Evolutionary conservation across 768 basidiomycete species (phyloP).

Genomic region (Termitomyces sp.): DNA sequence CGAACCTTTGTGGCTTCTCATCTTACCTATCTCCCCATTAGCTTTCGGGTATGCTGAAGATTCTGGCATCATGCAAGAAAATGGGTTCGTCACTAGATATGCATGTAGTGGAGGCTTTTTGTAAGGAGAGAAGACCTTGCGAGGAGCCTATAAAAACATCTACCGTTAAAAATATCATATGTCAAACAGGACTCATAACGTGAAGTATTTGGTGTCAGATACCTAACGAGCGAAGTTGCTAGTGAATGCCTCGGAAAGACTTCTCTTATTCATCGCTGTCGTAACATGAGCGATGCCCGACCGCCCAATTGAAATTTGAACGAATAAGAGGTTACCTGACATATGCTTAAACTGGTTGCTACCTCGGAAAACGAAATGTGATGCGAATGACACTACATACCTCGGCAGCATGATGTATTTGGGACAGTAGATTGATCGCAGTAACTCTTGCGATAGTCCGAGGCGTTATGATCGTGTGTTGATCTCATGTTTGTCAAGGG

Average conservation of each 20-base stretch:
- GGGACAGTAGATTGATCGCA: too few relatives aligned
- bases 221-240: not conserved
- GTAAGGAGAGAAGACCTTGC: conserved; percentile 12
- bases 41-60: conserved; percentile 31
- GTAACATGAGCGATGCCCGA: too few relatives aligned
- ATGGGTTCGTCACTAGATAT: conserved; percentile 11
- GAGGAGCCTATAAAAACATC: conserved; percentile 27
- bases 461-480: too few relatives aligned
- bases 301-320: too few relatives aligned
- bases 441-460: too few relatives aligned
- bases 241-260: not conserved
- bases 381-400: too few relatives aligned
- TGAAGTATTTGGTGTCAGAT: not conserved
- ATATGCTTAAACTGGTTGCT: too few relatives aligned
- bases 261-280: not conserved
- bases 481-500: too few relatives aligned
- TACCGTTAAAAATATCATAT: not conserved
- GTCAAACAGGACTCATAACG: not conserved
- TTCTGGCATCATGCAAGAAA: conserved; percentile 21
- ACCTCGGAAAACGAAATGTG: too few relatives aligned
- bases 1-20: conserved; percentile 36
- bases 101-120: not conserved
- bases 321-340: too few relatives aligned
- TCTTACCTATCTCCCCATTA: conserved; percentile 36
- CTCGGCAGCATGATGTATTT: too few relatives aligned